A percentile compares a stretch with the other conserved stretches of the same genome.
phyloP scores from a whole-genome alignment of 805 yeast genomes.

The Kluyveromyces wickerhamii region DNA sequence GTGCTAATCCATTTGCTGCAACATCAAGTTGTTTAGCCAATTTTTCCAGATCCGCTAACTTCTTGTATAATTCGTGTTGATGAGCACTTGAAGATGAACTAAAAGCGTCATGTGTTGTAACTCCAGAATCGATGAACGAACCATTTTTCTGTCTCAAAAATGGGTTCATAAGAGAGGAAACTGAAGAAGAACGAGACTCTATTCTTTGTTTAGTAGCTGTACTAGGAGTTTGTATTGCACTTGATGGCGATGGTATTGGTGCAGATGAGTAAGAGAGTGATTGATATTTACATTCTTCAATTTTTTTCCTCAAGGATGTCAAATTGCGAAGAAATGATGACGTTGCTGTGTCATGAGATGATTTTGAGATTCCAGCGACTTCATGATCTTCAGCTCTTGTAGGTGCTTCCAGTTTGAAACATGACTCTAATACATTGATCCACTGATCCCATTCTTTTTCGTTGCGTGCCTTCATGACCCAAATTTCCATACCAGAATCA shows the following conservation, averaged over 20 bases:
- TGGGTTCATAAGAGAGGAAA: conserved; percentile 7
- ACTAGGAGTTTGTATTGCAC: neutral
- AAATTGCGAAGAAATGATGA: conserved; percentile 1
- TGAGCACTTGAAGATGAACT: neutral
- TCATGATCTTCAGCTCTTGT: neutral
- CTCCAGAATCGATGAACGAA: neutral
- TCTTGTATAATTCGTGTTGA: conserved; percentile 21
- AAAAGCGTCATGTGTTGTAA: neutral
- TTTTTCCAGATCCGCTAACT: conserved; percentile 18
- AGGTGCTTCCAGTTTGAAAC: conserved; percentile 17
- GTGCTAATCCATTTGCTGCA: conserved; percentile 1
- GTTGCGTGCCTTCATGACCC: conserved; percentile 72
- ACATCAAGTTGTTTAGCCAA: conserved; percentile 7
- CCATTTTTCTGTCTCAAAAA: conserved; percentile 6
- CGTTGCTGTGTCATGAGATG: conserved; percentile 2
- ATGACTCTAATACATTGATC: conserved; percentile 65
- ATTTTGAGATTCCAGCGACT: neutral
- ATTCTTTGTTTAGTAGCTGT: neutral
- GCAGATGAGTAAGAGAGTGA: conserved; percentile 15
- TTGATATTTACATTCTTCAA: conserved; percentile 24
- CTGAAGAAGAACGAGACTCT: conserved; percentile 8
- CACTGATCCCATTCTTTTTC: conserved; percentile 66
- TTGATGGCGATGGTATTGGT: neutral
- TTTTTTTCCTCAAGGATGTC: conserved; percentile 9
- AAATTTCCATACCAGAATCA: conserved; percentile 92